Conservation (phyloP, 257 asterid genomes). For the Gentiana macrophylla region DNA sequence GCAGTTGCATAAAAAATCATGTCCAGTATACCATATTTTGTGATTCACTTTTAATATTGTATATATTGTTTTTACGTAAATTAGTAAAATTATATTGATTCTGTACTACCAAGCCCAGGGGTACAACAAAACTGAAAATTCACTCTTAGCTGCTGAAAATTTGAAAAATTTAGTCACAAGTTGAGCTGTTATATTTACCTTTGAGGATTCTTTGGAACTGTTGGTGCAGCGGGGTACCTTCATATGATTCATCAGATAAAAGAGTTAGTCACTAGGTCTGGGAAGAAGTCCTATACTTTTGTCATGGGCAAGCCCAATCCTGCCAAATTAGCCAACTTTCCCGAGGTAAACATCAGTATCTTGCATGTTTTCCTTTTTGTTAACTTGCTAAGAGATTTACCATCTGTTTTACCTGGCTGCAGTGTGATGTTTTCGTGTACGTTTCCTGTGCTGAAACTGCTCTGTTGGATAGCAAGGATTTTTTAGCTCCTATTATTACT, state of each 20-base stretch:
- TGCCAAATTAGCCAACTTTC: constrained; percentile 93
- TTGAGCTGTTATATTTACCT: too few relatives aligned
- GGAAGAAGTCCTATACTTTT: constrained; percentile 82
- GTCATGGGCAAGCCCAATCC: constrained; percentile 98
- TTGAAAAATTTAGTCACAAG: too few relatives aligned
- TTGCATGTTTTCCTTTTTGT: constrained; percentile 1
- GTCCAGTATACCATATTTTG: too few relatives aligned
- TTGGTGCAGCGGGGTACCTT: constrained; percentile 80
- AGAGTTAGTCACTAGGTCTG: constrained; percentile 68
- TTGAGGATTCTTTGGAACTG: constrained; percentile 5
- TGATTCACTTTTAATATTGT: too few relatives aligned
- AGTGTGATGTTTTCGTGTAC: constrained; percentile 80
- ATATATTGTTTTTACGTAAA: too few relatives aligned
- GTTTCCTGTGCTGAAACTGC: constrained; percentile 95
- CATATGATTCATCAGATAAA: constrained; percentile 81
- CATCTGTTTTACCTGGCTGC: constrained; percentile 16
- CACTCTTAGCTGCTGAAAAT: too few relatives aligned
- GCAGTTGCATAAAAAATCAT: too few relatives aligned
- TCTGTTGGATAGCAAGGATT: constrained; percentile 88
- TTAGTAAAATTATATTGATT: too few relatives aligned
- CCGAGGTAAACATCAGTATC: constrained; percentile 50
- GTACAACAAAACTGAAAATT: too few relatives aligned
- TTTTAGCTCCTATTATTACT: constrained; percentile 93
- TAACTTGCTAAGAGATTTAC: constrained; percentile 11
- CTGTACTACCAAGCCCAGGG: too few relatives aligned